phyloP scores from a whole-genome alignment of 257 asterid species.

The Plantago major region DNA sequence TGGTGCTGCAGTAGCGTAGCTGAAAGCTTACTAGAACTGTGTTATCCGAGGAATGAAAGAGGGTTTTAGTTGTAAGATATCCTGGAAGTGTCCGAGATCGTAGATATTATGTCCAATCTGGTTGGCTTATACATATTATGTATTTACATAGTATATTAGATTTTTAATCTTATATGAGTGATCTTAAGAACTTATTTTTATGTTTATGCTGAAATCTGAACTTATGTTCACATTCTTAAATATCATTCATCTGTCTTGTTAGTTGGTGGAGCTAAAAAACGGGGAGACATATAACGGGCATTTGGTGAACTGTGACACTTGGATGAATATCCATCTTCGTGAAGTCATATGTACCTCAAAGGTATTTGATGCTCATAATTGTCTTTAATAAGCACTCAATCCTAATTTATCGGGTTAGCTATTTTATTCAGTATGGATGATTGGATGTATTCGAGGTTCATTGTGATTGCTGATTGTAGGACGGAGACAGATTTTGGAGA shows the following conservation, averaged over 20 bases:
- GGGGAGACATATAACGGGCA: constrained; percentile 73
- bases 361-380: constrained; percentile 22
- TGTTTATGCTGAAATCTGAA: neutral
- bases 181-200: neutral
- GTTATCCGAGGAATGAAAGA: too few species aligned
- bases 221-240: neutral
- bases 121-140: too few species aligned
- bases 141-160: too few species aligned
- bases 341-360: constrained; percentile 70
- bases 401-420: neutral
- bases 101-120: too few species aligned
- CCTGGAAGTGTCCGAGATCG: too few species aligned
- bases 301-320: constrained; percentile 63
- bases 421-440: constrained; percentile 7
- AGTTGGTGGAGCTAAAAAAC: constrained; percentile 70
- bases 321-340: constrained; percentile 80
- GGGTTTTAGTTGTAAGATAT: too few species aligned
- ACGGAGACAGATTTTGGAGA: constrained; percentile 49
- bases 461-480: constrained; percentile 26
- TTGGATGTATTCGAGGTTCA: constrained; percentile 1
- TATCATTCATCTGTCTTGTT: constrained; percentile 1
- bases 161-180: too few species aligned
- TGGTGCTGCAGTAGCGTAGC: too few species aligned
- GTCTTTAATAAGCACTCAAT: neutral
- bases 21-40: too few species aligned